phyloP scores from a whole-genome alignment of 140 eudicot species.

The Eryngium alpinum region DNA sequence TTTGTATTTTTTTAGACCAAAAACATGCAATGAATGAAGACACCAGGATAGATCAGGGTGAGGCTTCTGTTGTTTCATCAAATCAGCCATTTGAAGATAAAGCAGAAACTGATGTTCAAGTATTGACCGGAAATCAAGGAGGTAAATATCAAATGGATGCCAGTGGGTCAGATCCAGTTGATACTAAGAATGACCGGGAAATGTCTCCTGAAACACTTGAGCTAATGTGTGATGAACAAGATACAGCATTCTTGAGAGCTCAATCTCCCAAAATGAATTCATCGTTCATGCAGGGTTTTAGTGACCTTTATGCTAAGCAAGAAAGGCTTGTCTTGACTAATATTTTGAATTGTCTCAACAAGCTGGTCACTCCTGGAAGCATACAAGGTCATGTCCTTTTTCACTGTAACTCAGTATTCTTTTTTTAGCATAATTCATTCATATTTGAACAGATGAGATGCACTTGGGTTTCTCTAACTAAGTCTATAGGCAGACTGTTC shows the following conservation, averaged over 20 bases:
- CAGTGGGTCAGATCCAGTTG: conserved; percentile 19
- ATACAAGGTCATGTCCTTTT: conserved; percentile 7
- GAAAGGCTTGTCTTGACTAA: conserved; percentile 57
- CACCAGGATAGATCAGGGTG: background rate
- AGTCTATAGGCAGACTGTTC: too few relatives aligned
- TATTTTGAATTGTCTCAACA: conserved; percentile 51
- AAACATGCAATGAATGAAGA: background rate
- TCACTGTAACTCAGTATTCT: background rate
- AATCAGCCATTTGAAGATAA: conserved; percentile 3
- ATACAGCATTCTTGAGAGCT: conserved; percentile 30
- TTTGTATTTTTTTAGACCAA: background rate
- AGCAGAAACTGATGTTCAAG: conserved; percentile 1
- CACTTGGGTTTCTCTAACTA: background rate
- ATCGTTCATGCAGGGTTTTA: conserved; percentile 16
- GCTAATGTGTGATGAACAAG: conserved; percentile 71
- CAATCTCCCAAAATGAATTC: conserved; percentile 17
- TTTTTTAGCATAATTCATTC: background rate
- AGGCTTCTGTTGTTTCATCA: conserved; percentile 10
- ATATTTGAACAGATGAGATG: background rate
- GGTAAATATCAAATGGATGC: conserved; percentile 1
- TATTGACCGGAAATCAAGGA: background rate
- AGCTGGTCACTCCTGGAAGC: conserved; percentile 46
- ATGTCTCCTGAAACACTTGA: conserved; percentile 70
- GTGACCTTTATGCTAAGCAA: conserved; percentile 52
- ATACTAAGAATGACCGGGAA: conserved; percentile 26